Evolutionary conservation across 23 red algal species (phyloP).

Genomic region (Pyropia haitanensis): DNA sequence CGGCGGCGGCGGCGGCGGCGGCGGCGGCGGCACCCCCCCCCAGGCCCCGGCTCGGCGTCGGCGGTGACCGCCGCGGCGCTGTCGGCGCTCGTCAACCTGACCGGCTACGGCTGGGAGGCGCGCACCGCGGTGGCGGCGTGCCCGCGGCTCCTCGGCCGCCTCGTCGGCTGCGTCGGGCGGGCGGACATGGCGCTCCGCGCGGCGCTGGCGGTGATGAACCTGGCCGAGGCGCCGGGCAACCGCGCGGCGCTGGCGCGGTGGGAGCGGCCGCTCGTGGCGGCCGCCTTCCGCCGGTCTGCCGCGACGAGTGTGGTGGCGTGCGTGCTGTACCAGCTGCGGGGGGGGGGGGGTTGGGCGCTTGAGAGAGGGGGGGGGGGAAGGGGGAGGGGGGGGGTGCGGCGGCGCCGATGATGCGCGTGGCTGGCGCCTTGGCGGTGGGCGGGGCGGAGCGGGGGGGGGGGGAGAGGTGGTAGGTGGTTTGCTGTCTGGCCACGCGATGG

Average conservation of each 20-base stretch:
- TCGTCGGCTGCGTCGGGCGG: constrained; percentile 46
- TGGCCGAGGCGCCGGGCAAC: constrained; percentile 89
- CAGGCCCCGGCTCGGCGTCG: too few relatives aligned
- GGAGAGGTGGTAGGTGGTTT: too few relatives aligned
- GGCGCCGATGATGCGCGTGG: too few relatives aligned
- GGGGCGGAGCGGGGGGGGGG: too few relatives aligned
- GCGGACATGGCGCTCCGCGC: constrained; percentile 53
- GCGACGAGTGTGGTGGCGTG: constrained; percentile 52
- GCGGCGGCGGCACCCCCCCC: too few relatives aligned
- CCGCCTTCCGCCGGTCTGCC: constrained; percentile 43
- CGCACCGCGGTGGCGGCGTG: constrained; percentile 59
- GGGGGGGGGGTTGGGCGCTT: too few relatives aligned
- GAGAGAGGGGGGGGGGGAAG: too few relatives aligned
- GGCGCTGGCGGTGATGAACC: constrained; percentile 66
- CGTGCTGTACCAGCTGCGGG: constrained; percentile 57
- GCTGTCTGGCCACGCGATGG: too few relatives aligned
- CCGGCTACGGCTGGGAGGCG: constrained; percentile 81
- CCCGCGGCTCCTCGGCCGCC: constrained; percentile 45
- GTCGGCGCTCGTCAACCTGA: constrained; percentile 72
- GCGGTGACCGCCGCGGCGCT: constrained; percentile 21
- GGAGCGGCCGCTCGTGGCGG: constrained; percentile 45
- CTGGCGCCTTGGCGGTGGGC: too few relatives aligned
- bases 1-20: too few relatives aligned
- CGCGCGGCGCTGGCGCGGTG: constrained; percentile 45
- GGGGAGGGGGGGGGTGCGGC: too few relatives aligned